Base-by-base conservation (phyloP, 768 basidiomycete species). In the Amyloporia xantha region DNA sequence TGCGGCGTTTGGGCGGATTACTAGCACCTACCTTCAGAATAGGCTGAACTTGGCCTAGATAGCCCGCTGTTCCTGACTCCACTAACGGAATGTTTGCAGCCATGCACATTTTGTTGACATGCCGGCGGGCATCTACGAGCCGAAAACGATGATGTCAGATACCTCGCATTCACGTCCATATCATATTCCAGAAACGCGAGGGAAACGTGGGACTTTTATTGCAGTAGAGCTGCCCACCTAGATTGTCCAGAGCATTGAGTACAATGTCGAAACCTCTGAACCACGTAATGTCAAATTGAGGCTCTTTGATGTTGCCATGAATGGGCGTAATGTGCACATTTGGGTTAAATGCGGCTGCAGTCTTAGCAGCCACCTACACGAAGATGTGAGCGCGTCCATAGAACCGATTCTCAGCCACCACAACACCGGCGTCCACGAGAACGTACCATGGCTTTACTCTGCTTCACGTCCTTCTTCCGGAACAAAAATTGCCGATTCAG, bases 71-170 rank as follows among this genome's bases (percentile, higher is more conserved):
- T 2, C 96, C 96, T 7, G 90, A 93, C 62, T 99, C 96, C 19
- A 99, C 91, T 5, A 97, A 74, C 0, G 94, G 94, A 0, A 95
- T 79, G 46, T 78, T 74, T 3, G 88, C 90, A 1, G 95, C 92
- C 75, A 96, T 87, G 65, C 96, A 98, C 84, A 99, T 93, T 62
- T 86, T 87, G 71, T 98, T 98, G 42, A 98, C 93, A 62, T 98
- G 95, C 62, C 91, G 72, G 41, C 93, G 81, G 5, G 95, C 94
- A 65, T 96, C 94, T 93, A 52, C 25, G n/a, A 28, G 20, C 21
- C 38, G 41, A 11, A 40, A 11, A 40, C 39, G 20, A 11, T 40
- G 9, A 40, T 11, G 11, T 9, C 21, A 24, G 24, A 42, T 24
- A 21, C 41, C 41, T 17, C 12, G 38, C 38, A 39, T 39, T 9